A percentile compares a stretch with the other conserved stretches of the same genome.
These are phyloP conservation scores for Neostapfia colusana DNA, from an alignment of 176 grass and related monocot species.

Conservation along the genomic window DNA sequence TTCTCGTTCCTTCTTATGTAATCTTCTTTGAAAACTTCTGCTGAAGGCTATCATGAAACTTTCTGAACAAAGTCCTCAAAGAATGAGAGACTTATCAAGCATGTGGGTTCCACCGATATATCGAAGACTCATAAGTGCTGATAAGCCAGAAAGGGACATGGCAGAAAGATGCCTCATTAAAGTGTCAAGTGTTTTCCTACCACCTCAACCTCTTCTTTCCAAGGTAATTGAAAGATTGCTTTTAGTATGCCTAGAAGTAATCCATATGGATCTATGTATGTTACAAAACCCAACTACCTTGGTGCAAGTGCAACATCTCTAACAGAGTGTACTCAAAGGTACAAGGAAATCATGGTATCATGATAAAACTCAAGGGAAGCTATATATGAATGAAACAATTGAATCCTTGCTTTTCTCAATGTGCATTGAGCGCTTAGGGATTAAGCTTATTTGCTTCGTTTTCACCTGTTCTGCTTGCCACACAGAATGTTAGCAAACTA, in stretches of 20 bases:
- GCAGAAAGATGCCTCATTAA: conserved; percentile 79
- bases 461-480: background rate
- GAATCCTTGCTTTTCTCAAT: background rate
- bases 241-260: conserved; percentile 21
- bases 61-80: conserved; percentile 45
- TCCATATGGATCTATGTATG: background rate
- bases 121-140: conserved; percentile 71
- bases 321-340: background rate
- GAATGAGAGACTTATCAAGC: conserved; percentile 58
- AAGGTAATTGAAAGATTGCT: conserved; percentile 51
- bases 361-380: conserved; percentile 5
- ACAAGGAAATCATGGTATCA: background rate
- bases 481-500: conserved; percentile 9
- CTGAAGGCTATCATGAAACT: conserved; percentile 66
- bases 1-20: background rate
- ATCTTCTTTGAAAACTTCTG: conserved; percentile 33
- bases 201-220: conserved; percentile 58
- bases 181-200: conserved; percentile 53
- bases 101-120: conserved; percentile 76
- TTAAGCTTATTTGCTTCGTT: background rate
- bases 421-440: background rate
- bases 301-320: background rate
- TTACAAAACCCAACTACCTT: background rate
- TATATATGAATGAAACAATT: background rate
- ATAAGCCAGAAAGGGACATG: conserved; percentile 64